These are phyloP conservation scores for Tephrocybe rancida DNA, from an alignment of 768 basidiomycete genomes.

Conservation along the genomic window DNA sequence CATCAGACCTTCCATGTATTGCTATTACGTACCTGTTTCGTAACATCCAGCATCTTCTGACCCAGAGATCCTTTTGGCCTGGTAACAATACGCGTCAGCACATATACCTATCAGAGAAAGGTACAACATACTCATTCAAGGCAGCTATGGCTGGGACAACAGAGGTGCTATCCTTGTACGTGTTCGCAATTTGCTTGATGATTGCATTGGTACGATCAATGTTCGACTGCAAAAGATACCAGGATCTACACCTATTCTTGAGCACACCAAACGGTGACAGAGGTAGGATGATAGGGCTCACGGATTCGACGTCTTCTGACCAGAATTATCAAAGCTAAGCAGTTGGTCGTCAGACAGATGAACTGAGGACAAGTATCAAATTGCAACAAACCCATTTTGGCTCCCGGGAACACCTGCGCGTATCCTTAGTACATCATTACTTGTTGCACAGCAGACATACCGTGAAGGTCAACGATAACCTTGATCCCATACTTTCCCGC, in stretches of 20 bases:
- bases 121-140: slow-evolving; percentile 68
- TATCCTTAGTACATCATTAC: neutral
- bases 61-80: slow-evolving; percentile 79
- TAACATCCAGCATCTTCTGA: slow-evolving; percentile 46
- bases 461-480: slow-evolving; percentile 79
- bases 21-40: slow-evolving; percentile 41
- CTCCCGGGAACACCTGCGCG: slow-evolving; percentile 71
- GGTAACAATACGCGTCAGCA: neutral
- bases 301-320: slow-evolving; percentile 61
- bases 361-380: neutral
- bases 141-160: slow-evolving; percentile 74
- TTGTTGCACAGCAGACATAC: slow-evolving; percentile 22
- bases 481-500: slow-evolving; percentile 74
- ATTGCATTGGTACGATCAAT: slow-evolving; percentile 67
- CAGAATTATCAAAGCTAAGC: slow-evolving; percentile 80
- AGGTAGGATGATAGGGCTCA: slow-evolving; percentile 23
- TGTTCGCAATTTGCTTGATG: slow-evolving; percentile 61
- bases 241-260: slow-evolving; percentile 43
- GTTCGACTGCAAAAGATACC: slow-evolving; percentile 70
- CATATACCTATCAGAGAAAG: neutral
- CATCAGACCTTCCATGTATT: neutral
- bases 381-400: slow-evolving; percentile 67
- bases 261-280: slow-evolving; percentile 6
- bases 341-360: slow-evolving; percentile 6
- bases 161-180: slow-evolving; percentile 55